Conservation (phyloP, 2,329 filamentous ascomycete species). For the Colletotrichum scovillei region DNA sequence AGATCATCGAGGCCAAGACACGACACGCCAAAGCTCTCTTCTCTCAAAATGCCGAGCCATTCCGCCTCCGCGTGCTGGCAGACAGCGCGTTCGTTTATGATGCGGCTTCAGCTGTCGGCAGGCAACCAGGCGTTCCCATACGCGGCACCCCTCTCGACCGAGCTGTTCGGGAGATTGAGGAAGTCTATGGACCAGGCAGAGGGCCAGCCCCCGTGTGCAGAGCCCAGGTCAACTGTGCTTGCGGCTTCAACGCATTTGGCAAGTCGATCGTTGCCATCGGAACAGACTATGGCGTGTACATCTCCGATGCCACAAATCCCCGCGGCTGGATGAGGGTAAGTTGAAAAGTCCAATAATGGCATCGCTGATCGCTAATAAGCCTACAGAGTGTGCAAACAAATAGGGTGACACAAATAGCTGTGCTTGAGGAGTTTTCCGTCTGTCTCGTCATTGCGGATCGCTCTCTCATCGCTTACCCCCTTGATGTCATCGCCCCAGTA, state of each 20-base stretch:
- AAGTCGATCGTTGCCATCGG: slow-evolving; percentile 93
- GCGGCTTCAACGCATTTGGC: slow-evolving; percentile 85
- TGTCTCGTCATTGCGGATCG: slow-evolving; percentile 94
- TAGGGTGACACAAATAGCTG: slow-evolving; percentile 90
- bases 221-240: slow-evolving; percentile 91
- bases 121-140: slow-evolving; percentile 77
- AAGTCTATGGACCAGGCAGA: slow-evolving; percentile 75
- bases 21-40: slow-evolving; percentile 89
- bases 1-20: slow-evolving; percentile 95
- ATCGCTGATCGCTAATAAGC: slow-evolving; percentile 35
- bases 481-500: slow-evolving; percentile 82
- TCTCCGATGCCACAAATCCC: slow-evolving; percentile 88
- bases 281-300: slow-evolving; percentile 93
- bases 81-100: slow-evolving; percentile 93
- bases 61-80: slow-evolving; percentile 89
- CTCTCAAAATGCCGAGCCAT: slow-evolving; percentile 95
- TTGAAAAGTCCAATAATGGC: slow-evolving; percentile 32
- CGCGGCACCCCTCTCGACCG: slow-evolving; percentile 91
- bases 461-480: slow-evolving; percentile 89
- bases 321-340: slow-evolving; percentile 90
- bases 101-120: slow-evolving; percentile 66
- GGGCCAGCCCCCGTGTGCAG: slow-evolving; percentile 83
- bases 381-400: slow-evolving; percentile 77
- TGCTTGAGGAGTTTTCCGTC: slow-evolving; percentile 94
- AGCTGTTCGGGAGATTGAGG: slow-evolving; percentile 89